A percentile compares a stretch with the other conserved stretches of the same genome.
Conservation (phyloP, 352 stramenopile genomes). For the Pythium phragmiticola region DNA sequence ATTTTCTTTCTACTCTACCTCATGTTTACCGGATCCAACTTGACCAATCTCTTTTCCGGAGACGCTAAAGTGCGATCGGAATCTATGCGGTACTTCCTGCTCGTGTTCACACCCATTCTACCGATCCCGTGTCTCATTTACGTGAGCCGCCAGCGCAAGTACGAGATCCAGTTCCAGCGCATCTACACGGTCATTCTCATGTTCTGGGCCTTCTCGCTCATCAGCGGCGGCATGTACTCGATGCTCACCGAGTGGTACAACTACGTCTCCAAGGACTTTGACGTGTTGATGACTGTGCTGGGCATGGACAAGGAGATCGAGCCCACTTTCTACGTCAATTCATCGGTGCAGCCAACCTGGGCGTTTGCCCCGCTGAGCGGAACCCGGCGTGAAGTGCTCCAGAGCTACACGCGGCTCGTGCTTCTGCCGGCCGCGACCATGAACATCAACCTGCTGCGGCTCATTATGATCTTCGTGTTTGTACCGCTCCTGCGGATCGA, state of each 20-base stretch:
- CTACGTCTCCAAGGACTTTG: slow-evolving; percentile 68
- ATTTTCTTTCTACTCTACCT: slow-evolving; percentile 77
- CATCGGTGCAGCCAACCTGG: slow-evolving; percentile 43
- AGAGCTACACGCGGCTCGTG: slow-evolving; percentile 63
- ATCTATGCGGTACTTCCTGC: slow-evolving; percentile 58
- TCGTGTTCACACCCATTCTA: slow-evolving; percentile 66
- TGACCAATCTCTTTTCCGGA: slow-evolving; percentile 64
- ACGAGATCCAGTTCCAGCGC: slow-evolving; percentile 71
- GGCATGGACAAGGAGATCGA: slow-evolving; percentile 34
- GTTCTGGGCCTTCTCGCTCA: slow-evolving; percentile 75
- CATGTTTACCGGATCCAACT: slow-evolving; percentile 68
- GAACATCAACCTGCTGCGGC: slow-evolving; percentile 78
- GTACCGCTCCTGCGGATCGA: slow-evolving; percentile 73
- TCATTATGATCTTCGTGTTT: slow-evolving; percentile 79
- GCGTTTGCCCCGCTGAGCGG: slow-evolving; percentile 54
- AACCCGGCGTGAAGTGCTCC: slow-evolving; percentile 54
- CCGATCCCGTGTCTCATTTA: slow-evolving; percentile 72
- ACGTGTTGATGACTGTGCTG: slow-evolving; percentile 64
- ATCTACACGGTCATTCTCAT: slow-evolving; percentile 67
- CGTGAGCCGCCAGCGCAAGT: slow-evolving; percentile 53
- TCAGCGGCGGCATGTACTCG: slow-evolving; percentile 75
- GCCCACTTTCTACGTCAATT: slow-evolving; percentile 62
- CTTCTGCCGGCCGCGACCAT: slow-evolving; percentile 66
- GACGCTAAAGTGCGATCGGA: slow-evolving; percentile 51
- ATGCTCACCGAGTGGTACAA: slow-evolving; percentile 84